Base-by-base conservation (phyloP, 208 protist genomes). In the Novymonas esmeraldas region DNA sequence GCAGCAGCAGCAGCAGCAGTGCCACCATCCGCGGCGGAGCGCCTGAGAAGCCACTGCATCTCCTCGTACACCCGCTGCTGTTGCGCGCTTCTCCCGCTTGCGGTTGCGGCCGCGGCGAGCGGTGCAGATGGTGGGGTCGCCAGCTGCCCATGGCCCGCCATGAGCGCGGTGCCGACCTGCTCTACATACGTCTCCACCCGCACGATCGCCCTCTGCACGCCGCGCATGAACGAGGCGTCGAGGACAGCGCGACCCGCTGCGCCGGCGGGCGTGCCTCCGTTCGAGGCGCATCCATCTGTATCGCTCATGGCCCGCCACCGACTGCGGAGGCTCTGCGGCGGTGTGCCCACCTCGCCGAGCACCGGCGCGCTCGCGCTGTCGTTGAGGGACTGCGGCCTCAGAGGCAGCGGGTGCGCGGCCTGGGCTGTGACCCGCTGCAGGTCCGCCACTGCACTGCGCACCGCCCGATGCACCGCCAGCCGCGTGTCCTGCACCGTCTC, bases 121-220 rank as follows among this genome's bases (percentile, higher is more conserved):
- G 56, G 28, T 38, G 31, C 31, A 16, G 34, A 41, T 11, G 50
- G 18, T 2, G 38, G 2, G 5, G 33, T 6, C n/a, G 18, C 44
- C 6, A 16, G 18, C 2, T n/a, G 42, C 20, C 36, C 50, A 0
- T 39, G 16, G 13, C 51, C 49, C 1, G 29, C 34, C 6, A 64
- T 28, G 13, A 74, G 39, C n/a, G 50, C 41, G 4, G 57, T 28
- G 6, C 68, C 55, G 7, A 67, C 68, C 22, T 63, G 68, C 55
- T 89, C 68, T 42, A 84, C 73, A 57, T 85, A 74, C 13, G 79
- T 60, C 69, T 94, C 88, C 6, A 81, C 75, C 41, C 81, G 79
- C 33, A 86, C 39, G 0, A 74, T 85, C 6, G 81, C 70, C 18
- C 55, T 68, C 33, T 61, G 79, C 26, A 91, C 69, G 6, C 73